These are phyloP conservation scores for Vitis amurensis DNA, from an alignment of 164 flowering plant species.

Conservation along the genomic window DNA sequence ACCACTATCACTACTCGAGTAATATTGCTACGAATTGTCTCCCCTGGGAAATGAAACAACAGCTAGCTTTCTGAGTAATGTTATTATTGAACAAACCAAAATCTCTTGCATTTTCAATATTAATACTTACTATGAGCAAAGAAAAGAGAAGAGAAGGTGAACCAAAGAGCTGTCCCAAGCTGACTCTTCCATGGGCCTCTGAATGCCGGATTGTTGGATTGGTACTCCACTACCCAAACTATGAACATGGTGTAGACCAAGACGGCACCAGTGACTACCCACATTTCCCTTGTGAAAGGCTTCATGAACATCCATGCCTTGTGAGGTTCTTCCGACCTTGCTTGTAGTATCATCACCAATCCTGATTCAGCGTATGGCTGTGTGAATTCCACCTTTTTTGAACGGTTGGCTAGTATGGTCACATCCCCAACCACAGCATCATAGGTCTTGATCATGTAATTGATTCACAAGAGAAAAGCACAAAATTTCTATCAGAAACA, in stretches of 20 bases:
- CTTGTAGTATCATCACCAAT: constrained; percentile 39
- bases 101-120: background rate
- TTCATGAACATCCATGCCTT: constrained; percentile 28
- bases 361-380: constrained; percentile 54
- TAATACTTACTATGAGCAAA: constrained; percentile 60
- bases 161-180: constrained; percentile 50
- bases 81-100: background rate
- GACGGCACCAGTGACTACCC: constrained; percentile 34
- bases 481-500: background rate
- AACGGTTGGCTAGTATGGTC: constrained; percentile 40
- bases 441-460: constrained; percentile 21
- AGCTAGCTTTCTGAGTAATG: too few species aligned
- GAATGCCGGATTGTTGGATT: constrained; percentile 35
- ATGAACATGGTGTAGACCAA: constrained; percentile 42
- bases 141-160: constrained; percentile 55
- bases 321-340: constrained; percentile 9
- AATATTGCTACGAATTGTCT: constrained; percentile 36
- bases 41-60: constrained; percentile 28
- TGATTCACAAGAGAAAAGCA: constrained; percentile 2
- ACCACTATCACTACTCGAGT: constrained; percentile 31
- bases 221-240: constrained; percentile 52
- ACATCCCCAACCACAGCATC: constrained; percentile 55
- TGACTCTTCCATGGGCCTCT: constrained; percentile 42
- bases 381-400: constrained; percentile 45
- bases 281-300: constrained; percentile 55